These are phyloP conservation scores for Hypericum androsaemum DNA, from an alignment of 345 rosid genomes.

Conservation along the genomic window DNA sequence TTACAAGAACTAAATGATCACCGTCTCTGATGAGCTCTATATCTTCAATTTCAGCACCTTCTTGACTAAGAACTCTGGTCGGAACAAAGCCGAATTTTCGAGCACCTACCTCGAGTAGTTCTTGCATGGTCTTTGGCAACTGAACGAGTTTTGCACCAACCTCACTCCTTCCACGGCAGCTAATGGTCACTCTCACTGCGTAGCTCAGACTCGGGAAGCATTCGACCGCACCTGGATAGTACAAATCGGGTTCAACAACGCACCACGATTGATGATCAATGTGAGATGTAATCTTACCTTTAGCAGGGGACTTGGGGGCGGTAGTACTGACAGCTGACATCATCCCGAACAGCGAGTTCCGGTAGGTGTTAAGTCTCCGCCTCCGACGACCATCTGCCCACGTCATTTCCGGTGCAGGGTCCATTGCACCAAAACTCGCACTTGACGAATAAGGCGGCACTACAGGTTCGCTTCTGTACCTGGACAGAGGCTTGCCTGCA, in stretches of 20 bases:
- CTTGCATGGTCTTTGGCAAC: slow-evolving; percentile 53
- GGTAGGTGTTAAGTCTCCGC: slow-evolving; percentile 36
- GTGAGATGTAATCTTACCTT: slow-evolving; percentile 21
- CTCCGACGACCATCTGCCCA: slow-evolving; percentile 27
- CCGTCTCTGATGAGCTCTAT: slow-evolving; percentile 69
- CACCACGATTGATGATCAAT: too few relatives aligned
- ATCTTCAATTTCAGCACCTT: slow-evolving; percentile 71
- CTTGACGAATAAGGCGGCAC: slow-evolving; percentile 20
- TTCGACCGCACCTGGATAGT: slow-evolving; percentile 10
- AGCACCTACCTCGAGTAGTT: slow-evolving; percentile 44
- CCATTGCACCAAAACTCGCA: slow-evolving; percentile 4
- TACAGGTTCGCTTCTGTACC: slow-evolving; percentile 55
- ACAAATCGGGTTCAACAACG: too few relatives aligned
- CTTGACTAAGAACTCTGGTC: slow-evolving; percentile 41
- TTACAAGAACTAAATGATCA: slow-evolving; percentile 51
- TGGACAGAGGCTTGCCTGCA: slow-evolving; percentile 30
- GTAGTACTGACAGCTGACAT: slow-evolving; percentile 50
- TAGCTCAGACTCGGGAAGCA: slow-evolving; percentile 12
- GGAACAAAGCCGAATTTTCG: slow-evolving; percentile 35
- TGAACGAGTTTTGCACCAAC: slow-evolving; percentile 36
- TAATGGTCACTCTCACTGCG: slow-evolving; percentile 45
- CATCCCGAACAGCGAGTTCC: slow-evolving; percentile 67
- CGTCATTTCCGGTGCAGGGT: slow-evolving; percentile 23
- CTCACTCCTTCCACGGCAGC: slow-evolving; percentile 41
- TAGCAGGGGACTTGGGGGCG: too few relatives aligned